Evolutionary conservation across 2,329 filamentous ascomycete species (phyloP), one percentile per base, ranked within the genome.

Genomic region (Scedosporium minutisporum): DNA sequence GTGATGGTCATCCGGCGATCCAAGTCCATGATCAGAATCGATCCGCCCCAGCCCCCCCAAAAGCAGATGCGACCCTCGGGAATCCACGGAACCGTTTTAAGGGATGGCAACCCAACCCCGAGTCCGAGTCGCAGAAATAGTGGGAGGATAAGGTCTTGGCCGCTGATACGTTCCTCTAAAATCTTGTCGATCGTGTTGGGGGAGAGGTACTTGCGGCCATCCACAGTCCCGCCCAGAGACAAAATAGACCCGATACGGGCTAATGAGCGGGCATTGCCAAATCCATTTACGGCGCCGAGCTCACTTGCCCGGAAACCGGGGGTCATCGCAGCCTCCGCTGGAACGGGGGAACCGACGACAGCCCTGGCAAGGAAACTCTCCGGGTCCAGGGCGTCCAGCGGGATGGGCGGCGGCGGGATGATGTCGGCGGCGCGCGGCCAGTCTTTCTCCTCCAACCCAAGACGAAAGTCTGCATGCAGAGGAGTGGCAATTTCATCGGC

Each of bases 1-100:
- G 69, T 67, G 33, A 80, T 73, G 0, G 78, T 80, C 63, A 80
- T 66, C 16, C 70, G 66, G 2, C 72, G 66, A 38, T 78, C 75
- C 4, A 73, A 46, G 65, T 81, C 79, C 71, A 80, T 76, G 29
- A 80, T 64, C 3, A 72, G 65, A 1, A 77, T 62, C 0, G 77
- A 78, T 0, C 79, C 78, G 10, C 78, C 78, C 73, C 73, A 79
- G 0, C 78, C 78, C 25, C 72, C 71, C 77, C 79, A 80, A 62
- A 72, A 78, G 55, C 67, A 66, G 14, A 71, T 23, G 3, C 63
- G 63, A 69, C 76, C 77, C 23, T 69, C 62, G 1, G 73, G 72
- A 25, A 63, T 41, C 29, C 58, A 9, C 51, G 46, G 16, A 38
- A 61, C 3, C 4, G 60, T 62, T 63, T 62, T 12, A 14, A 18